These are phyloP conservation scores for Aspergillus brasiliensis DNA, from an alignment of 2,329 filamentous ascomycete genomes.

Conservation along the genomic window DNA sequence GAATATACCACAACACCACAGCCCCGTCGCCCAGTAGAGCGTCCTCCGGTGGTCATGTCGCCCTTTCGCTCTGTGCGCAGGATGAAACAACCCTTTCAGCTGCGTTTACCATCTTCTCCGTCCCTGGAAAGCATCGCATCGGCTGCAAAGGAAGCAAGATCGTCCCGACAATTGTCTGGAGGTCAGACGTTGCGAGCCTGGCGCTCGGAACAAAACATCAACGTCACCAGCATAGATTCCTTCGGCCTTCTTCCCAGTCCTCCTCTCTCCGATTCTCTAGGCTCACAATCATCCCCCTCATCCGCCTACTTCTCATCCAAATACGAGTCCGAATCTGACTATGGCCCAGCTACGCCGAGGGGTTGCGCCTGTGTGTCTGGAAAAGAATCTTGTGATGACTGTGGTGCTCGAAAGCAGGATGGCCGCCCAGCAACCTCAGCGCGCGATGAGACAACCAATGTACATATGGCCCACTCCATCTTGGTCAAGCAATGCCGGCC, in stretches of 20 bases:
- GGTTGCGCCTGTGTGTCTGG: slow-evolving; percentile 12
- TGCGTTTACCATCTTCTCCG: slow-evolving; percentile 39
- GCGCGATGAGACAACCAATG: slow-evolving; percentile 28
- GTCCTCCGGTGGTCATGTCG: slow-evolving; percentile 31
- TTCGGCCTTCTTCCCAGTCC: slow-evolving; percentile 42
- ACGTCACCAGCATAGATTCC: slow-evolving; percentile 31
- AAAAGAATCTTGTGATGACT: slow-evolving; percentile 17
- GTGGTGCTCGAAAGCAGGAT: slow-evolving; percentile 19
- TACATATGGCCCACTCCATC: slow-evolving; percentile 37
- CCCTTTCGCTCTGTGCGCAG: slow-evolving; percentile 43
- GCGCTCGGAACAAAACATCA: slow-evolving; percentile 41
- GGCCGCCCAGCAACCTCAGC: slow-evolving; percentile 10
- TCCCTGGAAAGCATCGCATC: slow-evolving; percentile 31
- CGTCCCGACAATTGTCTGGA: slow-evolving; percentile 23
- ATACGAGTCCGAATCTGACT: slow-evolving; percentile 21
- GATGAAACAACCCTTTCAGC: slow-evolving; percentile 44
- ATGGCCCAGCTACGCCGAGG: slow-evolving; percentile 12
- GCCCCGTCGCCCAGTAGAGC: slow-evolving; percentile 29
- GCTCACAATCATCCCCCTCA: slow-evolving; percentile 29
- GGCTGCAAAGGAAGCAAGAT: slow-evolving; percentile 21
- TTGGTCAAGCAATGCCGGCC: slow-evolving; percentile 32
- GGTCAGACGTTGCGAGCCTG: slow-evolving; percentile 35
- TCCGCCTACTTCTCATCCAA: slow-evolving; percentile 31
- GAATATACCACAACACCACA: slow-evolving; percentile 30
- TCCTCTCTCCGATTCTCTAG: slow-evolving; percentile 37